Evolutionary conservation across 1,139 yeast genomes (phyloP).

Genomic region (Nakaseomyces bracarensis): DNA sequence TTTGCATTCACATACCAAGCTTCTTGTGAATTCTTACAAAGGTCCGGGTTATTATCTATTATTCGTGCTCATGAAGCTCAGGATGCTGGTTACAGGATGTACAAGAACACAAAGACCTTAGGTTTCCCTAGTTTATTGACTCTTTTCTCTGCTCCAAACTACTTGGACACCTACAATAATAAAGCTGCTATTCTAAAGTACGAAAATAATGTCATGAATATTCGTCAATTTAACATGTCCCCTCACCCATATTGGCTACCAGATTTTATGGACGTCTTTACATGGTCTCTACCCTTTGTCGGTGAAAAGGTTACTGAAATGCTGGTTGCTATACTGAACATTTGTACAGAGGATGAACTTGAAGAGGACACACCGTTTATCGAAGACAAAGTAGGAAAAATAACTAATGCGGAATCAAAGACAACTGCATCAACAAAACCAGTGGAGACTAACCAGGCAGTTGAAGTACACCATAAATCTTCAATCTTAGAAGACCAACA

Average conservation of each 20-base stretch:
- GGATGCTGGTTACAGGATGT: conserved; percentile 95
- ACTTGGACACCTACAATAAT: conserved; percentile 85
- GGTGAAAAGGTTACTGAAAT: conserved; percentile 96
- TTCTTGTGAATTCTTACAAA: conserved; percentile 68
- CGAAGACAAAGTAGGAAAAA: conserved; percentile 13
- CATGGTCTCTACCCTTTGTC: conserved; percentile 96
- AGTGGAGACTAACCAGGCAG: not conserved
- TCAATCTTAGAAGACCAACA: conserved; percentile 29
- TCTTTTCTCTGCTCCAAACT: conserved; percentile 93
- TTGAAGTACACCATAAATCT: not conserved
- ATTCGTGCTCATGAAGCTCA: conserved; percentile 98
- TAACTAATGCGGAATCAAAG: not conserved
- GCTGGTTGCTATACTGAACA: conserved; percentile 81
- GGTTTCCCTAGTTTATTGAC: conserved; percentile 93
- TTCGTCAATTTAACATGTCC: conserved; percentile 83
- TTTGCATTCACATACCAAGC: conserved; percentile 85
- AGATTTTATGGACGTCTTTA: conserved; percentile 92
- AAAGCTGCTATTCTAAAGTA: conserved; percentile 93
- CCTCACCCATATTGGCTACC: conserved; percentile 98
- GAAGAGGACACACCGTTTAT: conserved; percentile 43
- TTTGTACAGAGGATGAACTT: conserved; percentile 91
- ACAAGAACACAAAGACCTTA: conserved; percentile 72
- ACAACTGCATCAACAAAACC: conserved; percentile 2
- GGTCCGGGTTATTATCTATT: conserved; percentile 70
- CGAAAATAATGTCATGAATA: conserved; percentile 88